Base-by-base conservation (phyloP, 306 rosid genomes). In the Inga oerstediana region DNA sequence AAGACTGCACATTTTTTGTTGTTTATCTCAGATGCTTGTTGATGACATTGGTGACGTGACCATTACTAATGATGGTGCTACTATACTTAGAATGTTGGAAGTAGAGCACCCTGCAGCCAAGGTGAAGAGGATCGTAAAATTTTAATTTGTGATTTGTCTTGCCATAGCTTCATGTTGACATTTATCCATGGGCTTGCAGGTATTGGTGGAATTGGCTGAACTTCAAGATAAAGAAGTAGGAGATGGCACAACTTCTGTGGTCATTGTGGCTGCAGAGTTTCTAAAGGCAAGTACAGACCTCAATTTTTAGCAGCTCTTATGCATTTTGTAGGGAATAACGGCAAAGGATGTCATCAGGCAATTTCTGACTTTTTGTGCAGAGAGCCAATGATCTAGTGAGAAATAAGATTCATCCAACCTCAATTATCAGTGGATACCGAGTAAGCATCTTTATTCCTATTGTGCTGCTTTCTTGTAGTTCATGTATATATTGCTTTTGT, bases 61-160 rank as follows among this genome's bases (percentile, higher is more conserved):
- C 2, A 97, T 97, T 62, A 94, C 99, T 15, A 97, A 97, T 67
- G 99, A 97, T 73, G 98, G 99, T 65, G 99, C 99, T 32, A 97
- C 99, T 20, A 94, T 97, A 65, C 98, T 97, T 77, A 97, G 88
- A 89, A 94, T 97, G 98, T 84, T 97, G 82, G 98, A 96, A 88
- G 98, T 97, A 3, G 99, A 97, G 87, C 99, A 97, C 74, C 98
- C 99, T 41, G 98, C 99, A 74, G 99, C 99, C 4, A 97, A 97
- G 97, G 99, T 90, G 84, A 52, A 75, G 12, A n/a, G 51, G 22
- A 10, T 71, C 24, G 6, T 20, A 59, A 8, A 2, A 32, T 15
- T 65, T 61, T 75, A 22, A 3, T 66, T 27, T 7, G 56, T 39
- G 75, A 22, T 46, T 3, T 83, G 19, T 75, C 30, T 41, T 68